Base-by-base conservation (phyloP, 75 land plant species). In the Picea glauca region DNA sequence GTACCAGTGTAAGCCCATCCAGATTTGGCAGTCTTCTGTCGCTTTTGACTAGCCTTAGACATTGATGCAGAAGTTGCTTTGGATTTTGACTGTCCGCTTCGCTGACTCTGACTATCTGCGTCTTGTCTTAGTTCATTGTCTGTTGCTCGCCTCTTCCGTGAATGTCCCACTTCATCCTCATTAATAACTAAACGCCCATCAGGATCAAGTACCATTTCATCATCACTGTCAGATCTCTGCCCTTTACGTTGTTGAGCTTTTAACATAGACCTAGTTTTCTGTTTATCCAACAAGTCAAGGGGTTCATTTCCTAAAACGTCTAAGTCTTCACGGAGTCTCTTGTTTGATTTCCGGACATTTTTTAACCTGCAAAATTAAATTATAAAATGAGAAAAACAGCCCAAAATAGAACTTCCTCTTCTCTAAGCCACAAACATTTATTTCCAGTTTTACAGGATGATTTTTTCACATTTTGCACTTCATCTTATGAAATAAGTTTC, bases 1-100 rank as follows among this genome's bases (percentile, higher is more conserved):
- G 65, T 85, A 3, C 99, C 99, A 13, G 93, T 90, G 78, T 98
- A 93, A 17, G 96, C 90, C 94, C 94, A 93, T 17, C 99, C 93
- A 33, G 90, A 87, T 1, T 78, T 87, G 2, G 89, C 77, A 50
- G 84, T 80, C 68, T 82, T 94, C 73, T 73, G 66, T 5, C 82
- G 82, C 82, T 82, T 86, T 75, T 81, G 79, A 59, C 65, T 79
- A 40, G 18, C 58, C 58, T 75, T 81, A n/a, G 54, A 64, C 33
- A 79, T 61, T 3, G 83, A 82, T 0, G 30, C 61, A 17, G 20
- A 50, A 32, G 86, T 80, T 43, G 74, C 20, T 43, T 43, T 26
- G 2, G 46, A 70, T 70, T 70, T 70, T 58, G 72, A 65, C 18
- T 64, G 59, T 64, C 83, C 86, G n/a, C 84, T 75, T 2, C 54